Percentiles rank a stretch among this genome's conserved stretches.
phyloP scores from a whole-genome alignment of 306 rosid species.

The Vicia villosa region DNA sequence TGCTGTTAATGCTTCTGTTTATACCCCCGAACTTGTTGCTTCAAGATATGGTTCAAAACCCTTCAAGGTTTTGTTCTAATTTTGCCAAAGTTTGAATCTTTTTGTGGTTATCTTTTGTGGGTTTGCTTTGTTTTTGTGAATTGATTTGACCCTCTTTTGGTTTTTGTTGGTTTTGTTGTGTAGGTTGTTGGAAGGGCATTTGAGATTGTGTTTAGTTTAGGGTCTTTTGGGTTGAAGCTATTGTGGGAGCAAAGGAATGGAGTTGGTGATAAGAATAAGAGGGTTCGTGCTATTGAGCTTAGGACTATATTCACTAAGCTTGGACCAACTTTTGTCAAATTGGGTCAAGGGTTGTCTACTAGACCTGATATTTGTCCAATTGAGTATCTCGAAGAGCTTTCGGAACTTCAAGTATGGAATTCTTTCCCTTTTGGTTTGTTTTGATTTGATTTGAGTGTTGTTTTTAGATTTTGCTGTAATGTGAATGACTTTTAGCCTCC shows the following conservation, averaged over 20 bases:
- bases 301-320: conserved; percentile 61
- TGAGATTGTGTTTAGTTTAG: conserved; percentile 58
- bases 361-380: conserved; percentile 93
- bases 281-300: conserved; percentile 75
- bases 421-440: conserved; percentile 21
- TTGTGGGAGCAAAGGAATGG: conserved; percentile 69
- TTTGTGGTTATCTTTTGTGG: conserved; percentile 3
- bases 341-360: conserved; percentile 94
- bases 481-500: not conserved
- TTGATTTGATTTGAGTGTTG: conserved; percentile 17
- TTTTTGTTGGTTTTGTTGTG: not conserved
- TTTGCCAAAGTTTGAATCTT: conserved; percentile 11
- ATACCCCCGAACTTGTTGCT: conserved; percentile 63
- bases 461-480: not conserved
- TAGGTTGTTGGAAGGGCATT: conserved; percentile 76
- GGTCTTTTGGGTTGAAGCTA: conserved; percentile 62
- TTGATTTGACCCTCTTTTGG: conserved; percentile 4
- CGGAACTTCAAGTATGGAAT: conserved; percentile 74
- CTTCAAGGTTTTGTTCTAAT: conserved; percentile 51
- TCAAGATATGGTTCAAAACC: conserved; percentile 60
- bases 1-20: conserved; percentile 67
- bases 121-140: not conserved
- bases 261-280: conserved; percentile 56
- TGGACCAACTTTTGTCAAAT: conserved; percentile 97
- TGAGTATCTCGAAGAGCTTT: conserved; percentile 86